Evolutionary conservation across 164 flowering plant genomes (phyloP), one percentile per base, ranked within the genome.

Genomic region (Liquidambar formosana): DNA sequence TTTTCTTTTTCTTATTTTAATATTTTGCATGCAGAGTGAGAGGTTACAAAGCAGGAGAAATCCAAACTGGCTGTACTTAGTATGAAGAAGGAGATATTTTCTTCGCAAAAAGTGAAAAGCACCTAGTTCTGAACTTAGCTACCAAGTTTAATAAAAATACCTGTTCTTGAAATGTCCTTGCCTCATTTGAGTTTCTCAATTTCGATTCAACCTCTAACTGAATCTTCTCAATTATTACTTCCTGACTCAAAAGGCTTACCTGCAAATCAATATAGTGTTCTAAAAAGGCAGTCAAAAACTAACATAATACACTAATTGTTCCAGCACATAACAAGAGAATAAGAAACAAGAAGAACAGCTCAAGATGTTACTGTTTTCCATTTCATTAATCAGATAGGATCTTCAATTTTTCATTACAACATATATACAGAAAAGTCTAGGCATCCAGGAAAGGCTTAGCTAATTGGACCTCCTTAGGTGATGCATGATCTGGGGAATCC

Each of bases 221-320:
- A 77, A 95, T 89, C 86, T 74, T 91, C 74, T 88, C 99, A 81
- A 95, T 73, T 51, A 95, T 83, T 65, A 74, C 73, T 80, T 95
- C 99, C 77, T 93, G 99, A 76, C 90, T 93, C 79, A 95, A 77
- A 75, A 95, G 94, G 84, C 97, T 91, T 27, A 95, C 97, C 98
- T 94, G 86, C 79, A 81, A 68, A 71, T 52, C 13, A 16, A 71
- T 8, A 26, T 38, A 78, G 57, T 10, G 33, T 45, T 49, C 6
- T 45, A 15, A 44, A 41, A 28, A 45, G n/a, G 5, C n/a, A n/a
- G 10, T 12, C 10, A 63, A 27, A 47, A 44, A 22, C 63, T 14
- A 60, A 28, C 12, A 38, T 38, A 60, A 10, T 16, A 60, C 38
- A n/a, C 15, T 1, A 60, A 60, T n/a, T 23, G 41, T 33, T 33